Evolutionary conservation across 1,284 basidiomycete species (phyloP), one percentile per base, ranked within the genome.

Genomic region (Papiliotrema flavescens): DNA sequence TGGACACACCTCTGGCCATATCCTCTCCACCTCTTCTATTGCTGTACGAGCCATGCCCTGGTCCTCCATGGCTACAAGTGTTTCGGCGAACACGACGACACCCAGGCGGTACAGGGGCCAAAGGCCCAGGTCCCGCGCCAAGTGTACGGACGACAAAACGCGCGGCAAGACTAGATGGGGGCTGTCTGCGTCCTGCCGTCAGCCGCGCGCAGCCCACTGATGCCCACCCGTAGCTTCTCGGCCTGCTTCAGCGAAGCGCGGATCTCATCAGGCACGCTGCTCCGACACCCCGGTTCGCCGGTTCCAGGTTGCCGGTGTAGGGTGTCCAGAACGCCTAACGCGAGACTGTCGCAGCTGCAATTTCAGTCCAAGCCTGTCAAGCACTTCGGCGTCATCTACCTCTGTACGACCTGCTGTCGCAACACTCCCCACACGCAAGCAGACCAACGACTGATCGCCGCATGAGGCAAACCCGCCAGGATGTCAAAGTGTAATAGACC

Each of bases 61-160:
- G 11, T 52, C 62, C 32, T 71, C 67, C 63, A 75, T 72, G 7
- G 50, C 42, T 5, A 70, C 49, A n/a, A 75, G 58, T 0, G 62
- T 57, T 14, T 72, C 66, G 7, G 64, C 63, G 17, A 75, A 57
- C 2, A 65, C 24, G 6, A 75, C 60, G 7, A 57, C 57, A 13
- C 60, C 65, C n/a, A 60, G 54, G 19, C 71, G 61, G 54, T 74
- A 65, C 17, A 70, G 41, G 11, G 55, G 49, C 73, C 73, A 74
- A 2, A 72, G 47, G 0, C 63, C 69, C 2, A 73, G 57, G n/a
- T 63, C 48, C 7, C 47, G 51, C 0, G 71, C 51, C 1, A 70
- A 52, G 19, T 75, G 64, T 3, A 70, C 51, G 2, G 67, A 62
- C 1, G 66, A 57, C 0, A 75, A 58, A 2, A 73, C 55, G 19